These are phyloP conservation scores for Alternaria incomplexa DNA, from an alignment of 2,329 filamentous ascomycete species.

Conservation along the genomic window DNA sequence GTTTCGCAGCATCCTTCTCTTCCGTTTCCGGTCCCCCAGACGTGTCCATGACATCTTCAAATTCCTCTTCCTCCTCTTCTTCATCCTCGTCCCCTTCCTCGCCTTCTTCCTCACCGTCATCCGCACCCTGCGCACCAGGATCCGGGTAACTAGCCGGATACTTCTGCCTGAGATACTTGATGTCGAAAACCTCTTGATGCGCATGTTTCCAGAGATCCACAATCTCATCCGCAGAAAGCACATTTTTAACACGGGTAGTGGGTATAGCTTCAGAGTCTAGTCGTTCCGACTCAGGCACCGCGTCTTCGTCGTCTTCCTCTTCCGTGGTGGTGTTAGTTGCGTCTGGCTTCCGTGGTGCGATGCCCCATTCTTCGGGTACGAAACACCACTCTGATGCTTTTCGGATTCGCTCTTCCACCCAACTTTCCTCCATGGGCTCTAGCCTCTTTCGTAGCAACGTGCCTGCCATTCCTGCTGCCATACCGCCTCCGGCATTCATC, in stretches of 20 bases:
- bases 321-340: background rate
- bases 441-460: conserved; percentile 35
- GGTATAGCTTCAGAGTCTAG: conserved; percentile 18
- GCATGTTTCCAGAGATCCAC: conserved; percentile 27
- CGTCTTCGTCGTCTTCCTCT: conserved; percentile 14
- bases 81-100: conserved; percentile 22
- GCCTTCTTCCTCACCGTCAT: conserved; percentile 18
- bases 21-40: conserved; percentile 8
- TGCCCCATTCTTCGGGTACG: conserved; percentile 37
- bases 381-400: conserved; percentile 40
- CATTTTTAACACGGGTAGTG: conserved; percentile 23
- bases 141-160: conserved; percentile 9
- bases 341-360: conserved; percentile 25
- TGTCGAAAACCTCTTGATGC: conserved; percentile 27
- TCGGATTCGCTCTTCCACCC: conserved; percentile 34
- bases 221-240: conserved; percentile 27
- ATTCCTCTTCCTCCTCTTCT: conserved; percentile 25
- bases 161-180: conserved; percentile 15
- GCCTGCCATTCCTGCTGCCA: conserved; percentile 26
- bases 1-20: conserved; percentile 6
- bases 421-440: conserved; percentile 35
- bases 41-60: conserved; percentile 27
- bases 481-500: conserved; percentile 14
- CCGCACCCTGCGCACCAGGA: conserved; percentile 6
- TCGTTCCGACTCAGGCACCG: conserved; percentile 9